These are phyloP conservation scores for Pneumocystis jirovecii DNA, from an alignment of 1,139 yeast genomes.

Conservation along the genomic window DNA sequence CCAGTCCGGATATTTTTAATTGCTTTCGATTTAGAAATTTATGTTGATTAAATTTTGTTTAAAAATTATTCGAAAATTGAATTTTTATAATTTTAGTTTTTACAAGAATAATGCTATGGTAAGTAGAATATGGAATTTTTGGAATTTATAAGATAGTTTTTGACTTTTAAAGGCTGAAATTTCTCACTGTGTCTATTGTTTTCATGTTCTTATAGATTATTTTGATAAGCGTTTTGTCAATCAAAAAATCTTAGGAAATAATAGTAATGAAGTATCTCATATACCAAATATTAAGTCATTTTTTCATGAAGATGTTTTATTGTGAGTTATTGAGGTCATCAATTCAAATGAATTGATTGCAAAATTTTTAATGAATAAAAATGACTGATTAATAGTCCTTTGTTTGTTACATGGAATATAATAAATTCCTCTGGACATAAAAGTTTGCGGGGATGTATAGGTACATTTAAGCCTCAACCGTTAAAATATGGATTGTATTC, in stretches of 20 bases:
- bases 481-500: conserved; percentile 44
- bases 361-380: neutral
- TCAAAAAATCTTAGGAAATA: neutral
- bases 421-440: conserved; percentile 17
- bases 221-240: neutral
- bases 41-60: neutral
- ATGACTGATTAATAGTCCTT: neutral
- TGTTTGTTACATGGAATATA: conserved; percentile 1
- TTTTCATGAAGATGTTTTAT: neutral
- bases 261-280: neutral
- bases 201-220: neutral
- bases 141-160: neutral
- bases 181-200: neutral
- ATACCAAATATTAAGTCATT: neutral
- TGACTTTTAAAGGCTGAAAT: neutral
- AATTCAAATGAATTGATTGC: neutral
- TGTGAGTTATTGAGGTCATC: neutral
- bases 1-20: conserved; percentile 25
- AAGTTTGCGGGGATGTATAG: conserved; percentile 77
- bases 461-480: conserved; percentile 47
- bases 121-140: neutral
- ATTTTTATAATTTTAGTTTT: neutral
- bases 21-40: neutral
- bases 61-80: neutral
- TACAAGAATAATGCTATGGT: neutral